These are phyloP conservation scores for Euphorbia corollata DNA, from an alignment of 441 rosid genomes.

Conservation along the genomic window DNA sequence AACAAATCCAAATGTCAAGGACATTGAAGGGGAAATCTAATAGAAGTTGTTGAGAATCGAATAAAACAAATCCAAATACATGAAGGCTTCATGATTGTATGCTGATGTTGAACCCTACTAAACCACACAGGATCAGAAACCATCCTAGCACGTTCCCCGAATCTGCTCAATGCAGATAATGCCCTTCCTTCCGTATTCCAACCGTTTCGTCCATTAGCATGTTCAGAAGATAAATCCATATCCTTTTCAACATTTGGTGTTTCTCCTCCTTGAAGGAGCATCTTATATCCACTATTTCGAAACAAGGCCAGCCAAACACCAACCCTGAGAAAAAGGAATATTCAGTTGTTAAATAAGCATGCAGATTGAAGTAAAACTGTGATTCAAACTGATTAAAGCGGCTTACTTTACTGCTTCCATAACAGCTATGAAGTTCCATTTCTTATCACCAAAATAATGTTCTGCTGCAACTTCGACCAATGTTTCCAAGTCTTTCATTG, in stretches of 20 bases:
- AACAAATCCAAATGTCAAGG: slow-evolving; percentile 7
- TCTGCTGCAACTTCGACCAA: slow-evolving; percentile 81
- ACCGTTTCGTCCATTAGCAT: slow-evolving; percentile 30
- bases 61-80: slow-evolving; percentile 24
- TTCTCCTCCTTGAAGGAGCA: too few relatives aligned
- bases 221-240: slow-evolving; percentile 7
- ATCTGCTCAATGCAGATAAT: too few relatives aligned
- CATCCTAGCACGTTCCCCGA: too few relatives aligned
- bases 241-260: too few relatives aligned
- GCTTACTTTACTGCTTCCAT: slow-evolving; percentile 82
- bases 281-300: slow-evolving; percentile 23
- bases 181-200: slow-evolving; percentile 28
- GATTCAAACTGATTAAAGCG: slow-evolving; percentile 13
- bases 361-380: not conserved
- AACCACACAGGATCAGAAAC: slow-evolving; percentile 30
- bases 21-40: slow-evolving; percentile 11
- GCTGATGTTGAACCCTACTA: slow-evolving; percentile 58
- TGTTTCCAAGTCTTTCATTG: slow-evolving; percentile 76
- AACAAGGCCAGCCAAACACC: slow-evolving; percentile 60
- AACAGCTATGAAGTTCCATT: slow-evolving; percentile 78
- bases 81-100: slow-evolving; percentile 44
- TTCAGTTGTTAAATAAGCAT: slow-evolving; percentile 14
- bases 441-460: slow-evolving; percentile 68
- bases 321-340: slow-evolving; percentile 42
- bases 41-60: slow-evolving; percentile 6